phyloP scores from a whole-genome alignment of 805 yeast genomes.

The Teunomyces pallodes region DNA sequence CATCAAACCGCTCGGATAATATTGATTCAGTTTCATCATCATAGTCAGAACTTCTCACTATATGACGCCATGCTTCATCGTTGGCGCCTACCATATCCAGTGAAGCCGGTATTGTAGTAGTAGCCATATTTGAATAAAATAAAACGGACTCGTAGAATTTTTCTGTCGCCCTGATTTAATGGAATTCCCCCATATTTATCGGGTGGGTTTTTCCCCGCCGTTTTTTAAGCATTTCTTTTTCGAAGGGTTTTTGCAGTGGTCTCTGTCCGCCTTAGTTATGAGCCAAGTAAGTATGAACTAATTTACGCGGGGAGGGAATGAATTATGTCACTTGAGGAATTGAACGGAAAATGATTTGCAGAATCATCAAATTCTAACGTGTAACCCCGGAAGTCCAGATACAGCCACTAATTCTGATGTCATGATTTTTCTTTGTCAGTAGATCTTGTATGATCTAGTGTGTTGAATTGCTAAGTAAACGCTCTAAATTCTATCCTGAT shows the following conservation, averaged over 20 bases:
- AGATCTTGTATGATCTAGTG: too few relatives aligned
- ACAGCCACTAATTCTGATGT: too few relatives aligned
- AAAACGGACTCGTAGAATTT: neutral
- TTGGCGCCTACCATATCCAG: neutral
- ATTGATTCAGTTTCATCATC: slow-evolving; percentile 2
- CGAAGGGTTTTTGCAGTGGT: neutral
- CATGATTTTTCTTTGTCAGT: too few relatives aligned
- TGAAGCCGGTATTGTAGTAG: neutral
- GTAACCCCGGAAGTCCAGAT: too few relatives aligned
- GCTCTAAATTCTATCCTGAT: neutral
- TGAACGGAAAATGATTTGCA: too few relatives aligned
- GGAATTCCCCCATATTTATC: slow-evolving; percentile 1
- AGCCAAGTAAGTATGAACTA: neutral
- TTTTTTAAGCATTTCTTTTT: neutral
- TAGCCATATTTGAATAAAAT: neutral
- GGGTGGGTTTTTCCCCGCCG: slow-evolving; percentile 1
- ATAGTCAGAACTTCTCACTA: neutral
- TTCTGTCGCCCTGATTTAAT: neutral
- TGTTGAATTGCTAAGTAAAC: neutral
- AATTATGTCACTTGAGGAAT: neutral
- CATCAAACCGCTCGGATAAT: neutral
- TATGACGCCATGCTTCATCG: neutral
- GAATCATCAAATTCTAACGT: too few relatives aligned
- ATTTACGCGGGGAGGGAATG: neutral
- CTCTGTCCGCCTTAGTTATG: neutral